Base-by-base conservation (phyloP, 2,329 filamentous ascomycete species). In the Paecilomyces variotii region DNA sequence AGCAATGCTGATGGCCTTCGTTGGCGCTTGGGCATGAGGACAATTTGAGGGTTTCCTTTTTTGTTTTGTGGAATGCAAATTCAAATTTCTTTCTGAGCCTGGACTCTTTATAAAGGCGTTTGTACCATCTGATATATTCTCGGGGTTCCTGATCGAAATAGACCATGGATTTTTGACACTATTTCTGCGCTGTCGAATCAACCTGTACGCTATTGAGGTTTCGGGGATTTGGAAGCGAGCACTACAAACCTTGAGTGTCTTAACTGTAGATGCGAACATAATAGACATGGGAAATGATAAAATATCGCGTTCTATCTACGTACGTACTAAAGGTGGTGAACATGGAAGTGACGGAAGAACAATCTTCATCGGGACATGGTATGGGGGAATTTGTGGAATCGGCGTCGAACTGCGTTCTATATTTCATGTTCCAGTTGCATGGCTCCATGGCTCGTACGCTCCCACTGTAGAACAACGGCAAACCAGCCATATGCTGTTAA, bases 1-100 rank as follows among this genome's bases (percentile, higher is more conserved):
- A 0, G 81, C 82, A 14, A 70, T 81, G 60, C 70, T 88, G 51
- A 88, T 88, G 86, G 84, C 85, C 24, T 72, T 88, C 59, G 85
- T 88, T 1, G 86, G 86, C 6, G 86, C 85, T 55, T 88, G 84
- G 80, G 86, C 86, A 52, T 80, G 66, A 68, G n/a, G 3, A n/a
- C n/a, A 5, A 51, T 28, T n/a, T 53, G 25, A 14, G 10, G 30
- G 24, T 28, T 51, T 19, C 52, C 56, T 9, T 27, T 9, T 27
- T 26, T 35, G 53, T 35, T 19, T 19, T 19, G 19, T 19, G 34
- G 14, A 58, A 34, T 4, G 24, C 24, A 35, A 35, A 49, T 11
- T 34, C 39, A 2, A 4, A 2, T n/a, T 25, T 11, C 39, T 12
- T 54, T 19, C 34, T 58, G 39, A 39, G 39, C 39, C 19, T 14